These are phyloP conservation scores for Salix viminalis DNA, from an alignment of 345 rosid genomes.

Conservation along the genomic window DNA sequence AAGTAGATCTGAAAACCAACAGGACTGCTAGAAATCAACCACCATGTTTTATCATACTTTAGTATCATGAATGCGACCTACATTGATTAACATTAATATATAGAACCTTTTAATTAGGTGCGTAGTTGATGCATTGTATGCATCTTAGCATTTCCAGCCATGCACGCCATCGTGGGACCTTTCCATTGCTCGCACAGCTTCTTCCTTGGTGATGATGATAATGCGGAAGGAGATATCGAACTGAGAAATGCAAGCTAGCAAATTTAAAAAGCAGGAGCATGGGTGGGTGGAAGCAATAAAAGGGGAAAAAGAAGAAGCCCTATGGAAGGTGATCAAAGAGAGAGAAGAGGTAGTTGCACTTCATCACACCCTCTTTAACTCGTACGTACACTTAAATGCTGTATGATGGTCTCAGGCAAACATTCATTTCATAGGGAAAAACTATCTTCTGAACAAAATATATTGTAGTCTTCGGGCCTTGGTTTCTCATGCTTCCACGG, in stretches of 20 bases:
- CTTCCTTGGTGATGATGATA: slow-evolving; percentile 11
- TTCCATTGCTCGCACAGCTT: slow-evolving; percentile 6
- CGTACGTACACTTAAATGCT: slow-evolving; percentile 25
- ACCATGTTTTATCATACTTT: background rate
- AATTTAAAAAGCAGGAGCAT: background rate
- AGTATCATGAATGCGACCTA: slow-evolving; percentile 27
- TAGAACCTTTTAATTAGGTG: slow-evolving; percentile 8
- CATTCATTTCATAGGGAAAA: slow-evolving; percentile 42
- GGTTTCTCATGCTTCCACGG: slow-evolving; percentile 14
- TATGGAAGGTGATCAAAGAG: slow-evolving; percentile 9
- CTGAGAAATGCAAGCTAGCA: slow-evolving; percentile 4
- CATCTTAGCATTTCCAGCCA: slow-evolving; percentile 19
- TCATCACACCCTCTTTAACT: slow-evolving; percentile 26
- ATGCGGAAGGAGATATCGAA: background rate
- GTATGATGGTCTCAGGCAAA: slow-evolving; percentile 35
- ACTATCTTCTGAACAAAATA: background rate
- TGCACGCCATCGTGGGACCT: slow-evolving; percentile 22
- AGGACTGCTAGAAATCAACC: background rate
- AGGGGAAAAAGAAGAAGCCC: slow-evolving; percentile 16
- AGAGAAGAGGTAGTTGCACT: slow-evolving; percentile 24
- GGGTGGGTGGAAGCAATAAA: slow-evolving; percentile 45
- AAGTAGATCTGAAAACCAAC: background rate
- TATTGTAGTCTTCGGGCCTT: background rate
- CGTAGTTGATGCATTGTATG: slow-evolving; percentile 17
- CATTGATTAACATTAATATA: slow-evolving; percentile 24